Evolutionary conservation across 2,329 filamentous ascomycete genomes (phyloP).

Genomic region (Colletotrichum brevisporum): DNA sequence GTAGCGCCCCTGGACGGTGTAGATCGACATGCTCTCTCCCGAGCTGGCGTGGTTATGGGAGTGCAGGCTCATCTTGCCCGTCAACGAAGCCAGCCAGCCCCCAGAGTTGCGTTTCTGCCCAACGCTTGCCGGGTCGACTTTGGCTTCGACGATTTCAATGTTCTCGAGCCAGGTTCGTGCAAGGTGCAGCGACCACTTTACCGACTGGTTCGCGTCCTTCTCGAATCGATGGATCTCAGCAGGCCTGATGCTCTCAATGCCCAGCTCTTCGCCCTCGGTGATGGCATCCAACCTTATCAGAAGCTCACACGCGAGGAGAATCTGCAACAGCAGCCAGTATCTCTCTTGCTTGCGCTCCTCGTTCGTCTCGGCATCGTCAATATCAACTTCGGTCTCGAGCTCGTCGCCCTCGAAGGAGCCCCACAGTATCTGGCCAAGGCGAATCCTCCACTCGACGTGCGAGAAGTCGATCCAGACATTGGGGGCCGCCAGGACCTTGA

Average conservation of each 20-base stretch:
- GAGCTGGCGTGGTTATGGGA: conserved; percentile 43
- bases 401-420: conserved; percentile 66
- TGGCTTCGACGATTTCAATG: conserved; percentile 66
- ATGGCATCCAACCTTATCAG: conserved; percentile 75
- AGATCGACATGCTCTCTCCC: conserved; percentile 52
- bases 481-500: conserved; percentile 74
- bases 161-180: conserved; percentile 79
- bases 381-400: conserved; percentile 66
- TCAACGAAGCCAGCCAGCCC: conserved; percentile 71
- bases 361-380: conserved; percentile 62
- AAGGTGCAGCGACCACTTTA: conserved; percentile 77
- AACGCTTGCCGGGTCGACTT: conserved; percentile 43
- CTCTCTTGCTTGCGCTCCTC: conserved; percentile 72
- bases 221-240: conserved; percentile 73
- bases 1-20: conserved; percentile 69
- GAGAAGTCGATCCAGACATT: conserved; percentile 84
- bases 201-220: conserved; percentile 71
- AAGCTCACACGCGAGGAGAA: conserved; percentile 76
- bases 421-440: conserved; percentile 81
- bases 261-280: conserved; percentile 71
- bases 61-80: conserved; percentile 66
- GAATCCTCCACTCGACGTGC: conserved; percentile 80
- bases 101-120: conserved; percentile 46
- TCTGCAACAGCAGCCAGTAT: conserved; percentile 77
- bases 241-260: conserved; percentile 65